A percentile compares a stretch with the other conserved stretches of the same genome.
Evolutionary conservation across 306 rosid genomes (phyloP).

Genomic region (Quercus robur): DNA sequence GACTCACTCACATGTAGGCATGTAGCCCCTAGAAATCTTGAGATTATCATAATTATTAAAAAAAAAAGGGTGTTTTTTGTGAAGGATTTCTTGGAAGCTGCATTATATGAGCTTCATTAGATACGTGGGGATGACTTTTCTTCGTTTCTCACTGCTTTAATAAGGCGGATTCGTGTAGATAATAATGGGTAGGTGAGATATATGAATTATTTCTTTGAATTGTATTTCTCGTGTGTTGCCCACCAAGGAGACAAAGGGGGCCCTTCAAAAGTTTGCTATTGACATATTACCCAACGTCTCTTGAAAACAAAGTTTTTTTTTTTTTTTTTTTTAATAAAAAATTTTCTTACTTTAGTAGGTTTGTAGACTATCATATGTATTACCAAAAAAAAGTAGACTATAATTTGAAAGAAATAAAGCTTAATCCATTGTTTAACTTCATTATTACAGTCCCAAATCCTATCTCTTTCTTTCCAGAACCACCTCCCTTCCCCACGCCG

Average conservation of each 20-base stretch:
- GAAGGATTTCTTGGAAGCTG: neutral
- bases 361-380: neutral
- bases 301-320: neutral
- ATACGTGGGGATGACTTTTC: conserved; percentile 21
- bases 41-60: neutral
- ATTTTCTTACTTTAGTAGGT: conserved; percentile 10
- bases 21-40: neutral
- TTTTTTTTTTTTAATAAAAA: too few relatives aligned
- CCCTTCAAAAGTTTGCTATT: conserved; percentile 21
- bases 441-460: neutral
- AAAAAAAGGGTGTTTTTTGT: neutral
- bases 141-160: conserved; percentile 11
- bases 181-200: conserved; percentile 24
- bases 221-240: conserved; percentile 25
- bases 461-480: neutral
- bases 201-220: conserved; percentile 17
- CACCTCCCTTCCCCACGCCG: neutral
- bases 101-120: neutral
- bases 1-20: neutral
- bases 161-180: neutral
- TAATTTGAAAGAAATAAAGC: conserved; percentile 6
- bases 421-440: neutral
- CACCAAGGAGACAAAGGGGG: conserved; percentile 26
- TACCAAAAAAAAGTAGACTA: too few relatives aligned
- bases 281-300: conserved; percentile 29